A percentile compares a stretch with the other conserved stretches of the same genome.
Conservation (phyloP, 1,284 basidiomycete genomes). For the Pseudozyma tsukubaensis region DNA sequence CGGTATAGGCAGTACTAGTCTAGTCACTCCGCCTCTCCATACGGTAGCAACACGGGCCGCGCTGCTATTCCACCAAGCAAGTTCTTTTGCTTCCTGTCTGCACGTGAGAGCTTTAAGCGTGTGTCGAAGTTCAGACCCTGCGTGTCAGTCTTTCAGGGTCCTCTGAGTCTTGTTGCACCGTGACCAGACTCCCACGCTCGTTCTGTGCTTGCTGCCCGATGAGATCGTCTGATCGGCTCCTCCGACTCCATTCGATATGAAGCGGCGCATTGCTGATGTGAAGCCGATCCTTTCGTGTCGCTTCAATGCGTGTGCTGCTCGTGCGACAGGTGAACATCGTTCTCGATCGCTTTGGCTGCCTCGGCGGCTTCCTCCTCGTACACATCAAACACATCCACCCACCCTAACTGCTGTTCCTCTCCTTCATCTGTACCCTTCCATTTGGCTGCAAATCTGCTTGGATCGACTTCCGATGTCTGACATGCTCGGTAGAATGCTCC, state of each 20-base stretch:
- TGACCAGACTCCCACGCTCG: neutral
- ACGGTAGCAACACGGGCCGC: no score
- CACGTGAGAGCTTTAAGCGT: no score
- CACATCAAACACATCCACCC: slow-evolving; percentile 63
- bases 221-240: neutral
- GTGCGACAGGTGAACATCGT: slow-evolving; percentile 57
- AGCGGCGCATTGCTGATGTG: no score
- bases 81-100: no score
- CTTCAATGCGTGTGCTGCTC: slow-evolving; percentile 23
- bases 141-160: no score
- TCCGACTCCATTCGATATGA: no score
- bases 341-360: slow-evolving; percentile 48
- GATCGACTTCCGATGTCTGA: slow-evolving; percentile 30
- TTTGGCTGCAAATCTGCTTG: slow-evolving; percentile 34
- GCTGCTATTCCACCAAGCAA: no score
- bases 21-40: no score
- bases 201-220: neutral
- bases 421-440: slow-evolving; percentile 25
- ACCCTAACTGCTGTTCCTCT: slow-evolving; percentile 29
- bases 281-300: no score
- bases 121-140: no score
- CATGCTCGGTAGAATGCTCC: slow-evolving; percentile 63
- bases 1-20: no score
- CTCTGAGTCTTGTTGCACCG: no score
- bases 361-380: slow-evolving; percentile 57